A percentile compares a stretch with the other conserved stretches of the same genome.
Evolutionary conservation across 768 basidiomycete species (phyloP).

Genomic region (Sarcodon aspratus): DNA sequence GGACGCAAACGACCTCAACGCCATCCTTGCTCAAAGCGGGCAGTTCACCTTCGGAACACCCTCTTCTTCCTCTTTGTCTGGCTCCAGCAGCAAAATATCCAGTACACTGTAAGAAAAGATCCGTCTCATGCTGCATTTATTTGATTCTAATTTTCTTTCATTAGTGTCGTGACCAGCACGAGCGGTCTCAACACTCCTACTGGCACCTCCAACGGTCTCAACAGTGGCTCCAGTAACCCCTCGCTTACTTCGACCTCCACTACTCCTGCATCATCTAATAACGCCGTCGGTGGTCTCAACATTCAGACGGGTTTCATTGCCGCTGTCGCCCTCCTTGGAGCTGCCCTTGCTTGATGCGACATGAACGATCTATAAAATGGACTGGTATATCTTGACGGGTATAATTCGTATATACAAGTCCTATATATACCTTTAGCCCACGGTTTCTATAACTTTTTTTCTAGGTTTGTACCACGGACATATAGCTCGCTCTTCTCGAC

Average conservation of each 20-base stretch:
- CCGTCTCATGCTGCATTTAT: neutral
- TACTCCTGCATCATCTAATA: slow-evolving; percentile 9
- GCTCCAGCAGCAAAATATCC: slow-evolving; percentile 9
- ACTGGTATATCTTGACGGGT: too few species aligned
- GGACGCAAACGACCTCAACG: slow-evolving; percentile 29
- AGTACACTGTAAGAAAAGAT: slow-evolving; percentile 10
- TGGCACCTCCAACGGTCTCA: slow-evolving; percentile 3
- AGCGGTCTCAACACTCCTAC: slow-evolving; percentile 5
- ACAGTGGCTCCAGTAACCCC: slow-evolving; percentile 9
- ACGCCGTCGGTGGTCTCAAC: slow-evolving; percentile 18
- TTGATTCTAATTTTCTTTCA: neutral
- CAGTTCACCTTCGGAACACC: slow-evolving; percentile 32
- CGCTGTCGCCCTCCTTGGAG: slow-evolving; percentile 24
- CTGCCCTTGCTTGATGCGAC: slow-evolving; percentile 16
- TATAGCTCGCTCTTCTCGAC: too few species aligned
- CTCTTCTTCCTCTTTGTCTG: slow-evolving; percentile 8
- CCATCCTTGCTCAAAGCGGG: slow-evolving; percentile 61
- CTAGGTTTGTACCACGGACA: too few species aligned
- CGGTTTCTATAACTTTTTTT: too few species aligned
- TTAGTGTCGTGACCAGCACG: neutral
- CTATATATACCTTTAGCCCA: too few species aligned
- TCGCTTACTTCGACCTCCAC: slow-evolving; percentile 11
- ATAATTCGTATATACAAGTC: too few species aligned
- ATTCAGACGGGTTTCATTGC: slow-evolving; percentile 21
- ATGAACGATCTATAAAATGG: too few species aligned